A percentile compares a stretch with the other conserved stretches of the same genome.
These are phyloP conservation scores for Pulveroboletus sp. DNA, from an alignment of 768 basidiomycete species.

Conservation along the genomic window DNA sequence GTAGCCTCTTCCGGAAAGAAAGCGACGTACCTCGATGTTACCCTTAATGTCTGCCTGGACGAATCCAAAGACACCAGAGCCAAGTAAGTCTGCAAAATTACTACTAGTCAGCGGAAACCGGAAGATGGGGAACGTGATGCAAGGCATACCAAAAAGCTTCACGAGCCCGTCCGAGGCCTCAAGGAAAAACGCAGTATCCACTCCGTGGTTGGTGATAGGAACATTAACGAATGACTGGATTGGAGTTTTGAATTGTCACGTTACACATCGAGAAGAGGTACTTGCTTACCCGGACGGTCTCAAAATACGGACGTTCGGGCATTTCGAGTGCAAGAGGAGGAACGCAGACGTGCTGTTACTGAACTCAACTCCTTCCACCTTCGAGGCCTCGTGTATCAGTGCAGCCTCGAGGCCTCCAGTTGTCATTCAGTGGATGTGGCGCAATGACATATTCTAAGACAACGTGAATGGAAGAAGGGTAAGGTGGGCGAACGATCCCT, in stretches of 20 bases:
- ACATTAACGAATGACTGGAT: conserved; percentile 84
- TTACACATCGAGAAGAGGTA: not conserved
- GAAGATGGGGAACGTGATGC: conserved; percentile 21
- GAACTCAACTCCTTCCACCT: conserved; percentile 10
- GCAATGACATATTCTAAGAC: conserved; percentile 19
- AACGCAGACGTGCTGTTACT: conserved; percentile 1
- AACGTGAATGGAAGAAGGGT: conserved; percentile 18
- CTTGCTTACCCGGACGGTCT: conserved; percentile 56
- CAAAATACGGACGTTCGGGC: conserved; percentile 52
- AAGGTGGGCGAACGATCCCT: conserved; percentile 1
- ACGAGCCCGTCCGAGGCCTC: conserved; percentile 87
- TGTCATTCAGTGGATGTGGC: conserved; percentile 19
- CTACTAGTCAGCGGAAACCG: conserved; percentile 12
- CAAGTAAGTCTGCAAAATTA: conserved; percentile 53
- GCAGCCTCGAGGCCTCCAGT: conserved; percentile 28
- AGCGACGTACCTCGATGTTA: conserved; percentile 55
- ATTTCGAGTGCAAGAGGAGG: conserved; percentile 17
- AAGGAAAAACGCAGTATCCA: conserved; percentile 77
- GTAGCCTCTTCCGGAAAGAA: conserved; percentile 10
- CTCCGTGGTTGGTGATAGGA: conserved; percentile 65
- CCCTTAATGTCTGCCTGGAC: conserved; percentile 66
- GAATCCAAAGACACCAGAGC: conserved; percentile 67
- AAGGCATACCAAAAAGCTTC: conserved; percentile 58
- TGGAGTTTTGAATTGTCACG: conserved; percentile 4
- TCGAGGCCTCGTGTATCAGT: conserved; percentile 17